Evolutionary conservation across 106 monocot species (phyloP).

Genomic region (Chionographis japonica): DNA sequence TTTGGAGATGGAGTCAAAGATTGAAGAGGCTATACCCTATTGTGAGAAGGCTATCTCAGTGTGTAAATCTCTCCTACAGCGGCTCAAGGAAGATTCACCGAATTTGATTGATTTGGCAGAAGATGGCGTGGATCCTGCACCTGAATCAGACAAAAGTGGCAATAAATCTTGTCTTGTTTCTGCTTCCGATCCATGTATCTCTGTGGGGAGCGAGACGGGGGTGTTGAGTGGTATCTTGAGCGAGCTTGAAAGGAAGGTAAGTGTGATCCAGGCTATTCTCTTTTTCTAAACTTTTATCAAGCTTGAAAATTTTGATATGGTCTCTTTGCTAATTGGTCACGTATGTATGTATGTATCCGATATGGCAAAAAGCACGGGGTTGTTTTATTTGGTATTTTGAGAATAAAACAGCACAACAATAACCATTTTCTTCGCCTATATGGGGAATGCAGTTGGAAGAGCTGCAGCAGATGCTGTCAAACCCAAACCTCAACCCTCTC

Average conservation of each 20-base stretch:
- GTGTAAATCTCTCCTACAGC: constrained; percentile 58
- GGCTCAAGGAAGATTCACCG: constrained; percentile 32
- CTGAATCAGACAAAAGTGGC: constrained; percentile 11
- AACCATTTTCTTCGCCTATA: too few species aligned
- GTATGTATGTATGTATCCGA: too few species aligned
- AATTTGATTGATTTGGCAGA: constrained; percentile 10
- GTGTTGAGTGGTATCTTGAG: constrained; percentile 43
- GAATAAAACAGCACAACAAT: too few species aligned
- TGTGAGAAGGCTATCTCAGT: constrained; percentile 71
- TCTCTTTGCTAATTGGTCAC: too few species aligned
- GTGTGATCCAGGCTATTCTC: not conserved
- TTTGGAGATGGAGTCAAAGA: constrained; percentile 56
- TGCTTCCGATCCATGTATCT: constrained; percentile 5
- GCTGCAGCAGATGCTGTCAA: constrained; percentile 55
- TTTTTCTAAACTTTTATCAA: not conserved
- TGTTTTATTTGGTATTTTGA: too few species aligned
- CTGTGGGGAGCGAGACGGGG: constrained; percentile 48
- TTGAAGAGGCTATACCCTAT: constrained; percentile 71
- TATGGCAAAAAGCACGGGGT: too few species aligned
- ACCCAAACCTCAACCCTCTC: constrained; percentile 44
- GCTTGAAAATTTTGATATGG: not conserved
- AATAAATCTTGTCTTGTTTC: constrained; percentile 1
- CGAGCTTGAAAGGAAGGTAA: constrained; percentile 92
- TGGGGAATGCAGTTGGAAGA: constrained; percentile 79
- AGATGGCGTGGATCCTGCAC: not conserved